These are phyloP conservation scores for Termitomyces sp. DNA, from an alignment of 768 basidiomycete genomes.

Conservation along the genomic window DNA sequence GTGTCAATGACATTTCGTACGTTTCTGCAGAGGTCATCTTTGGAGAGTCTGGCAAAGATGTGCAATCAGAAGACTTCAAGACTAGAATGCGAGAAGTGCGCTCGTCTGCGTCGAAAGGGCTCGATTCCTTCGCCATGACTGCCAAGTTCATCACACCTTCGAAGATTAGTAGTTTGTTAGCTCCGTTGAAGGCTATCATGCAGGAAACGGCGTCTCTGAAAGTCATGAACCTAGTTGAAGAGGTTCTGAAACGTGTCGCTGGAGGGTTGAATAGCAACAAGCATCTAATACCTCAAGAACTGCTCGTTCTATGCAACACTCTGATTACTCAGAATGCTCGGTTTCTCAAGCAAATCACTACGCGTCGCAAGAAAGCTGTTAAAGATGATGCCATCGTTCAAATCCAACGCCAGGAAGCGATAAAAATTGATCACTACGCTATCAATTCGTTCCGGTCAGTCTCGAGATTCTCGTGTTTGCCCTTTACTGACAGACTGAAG, in stretches of 20 bases:
- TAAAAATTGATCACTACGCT: slow-evolving; percentile 66
- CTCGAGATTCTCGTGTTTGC: not conserved
- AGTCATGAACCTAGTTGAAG: slow-evolving; percentile 82
- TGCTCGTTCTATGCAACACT: slow-evolving; percentile 83
- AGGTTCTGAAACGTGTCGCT: slow-evolving; percentile 80
- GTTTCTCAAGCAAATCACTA: slow-evolving; percentile 67
- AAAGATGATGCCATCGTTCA: slow-evolving; percentile 72
- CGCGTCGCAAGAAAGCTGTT: slow-evolving; percentile 31
- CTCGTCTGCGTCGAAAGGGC: slow-evolving; percentile 74
- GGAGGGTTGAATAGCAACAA: slow-evolving; percentile 83
- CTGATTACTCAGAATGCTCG: slow-evolving; percentile 87
- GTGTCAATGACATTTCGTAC: slow-evolving; percentile 75
- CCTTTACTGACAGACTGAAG: slow-evolving; percentile 31
- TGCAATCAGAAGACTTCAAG: slow-evolving; percentile 86
- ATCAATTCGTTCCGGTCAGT: slow-evolving; percentile 84
- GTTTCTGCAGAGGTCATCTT: slow-evolving; percentile 89
- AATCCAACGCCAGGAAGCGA: slow-evolving; percentile 59
- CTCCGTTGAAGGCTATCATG: slow-evolving; percentile 81
- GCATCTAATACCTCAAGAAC: slow-evolving; percentile 61
- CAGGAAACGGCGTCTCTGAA: slow-evolving; percentile 79
- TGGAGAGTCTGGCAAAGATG: slow-evolving; percentile 89
- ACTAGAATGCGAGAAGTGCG: slow-evolving; percentile 93
- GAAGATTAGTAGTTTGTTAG: slow-evolving; percentile 72
- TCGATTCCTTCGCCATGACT: slow-evolving; percentile 82
- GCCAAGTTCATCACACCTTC: slow-evolving; percentile 76